Evolutionary conservation across 495 filamentous ascomycete genomes (phyloP), one percentile per base, ranked within the genome.

Genomic region (Aspergillus diversus): DNA sequence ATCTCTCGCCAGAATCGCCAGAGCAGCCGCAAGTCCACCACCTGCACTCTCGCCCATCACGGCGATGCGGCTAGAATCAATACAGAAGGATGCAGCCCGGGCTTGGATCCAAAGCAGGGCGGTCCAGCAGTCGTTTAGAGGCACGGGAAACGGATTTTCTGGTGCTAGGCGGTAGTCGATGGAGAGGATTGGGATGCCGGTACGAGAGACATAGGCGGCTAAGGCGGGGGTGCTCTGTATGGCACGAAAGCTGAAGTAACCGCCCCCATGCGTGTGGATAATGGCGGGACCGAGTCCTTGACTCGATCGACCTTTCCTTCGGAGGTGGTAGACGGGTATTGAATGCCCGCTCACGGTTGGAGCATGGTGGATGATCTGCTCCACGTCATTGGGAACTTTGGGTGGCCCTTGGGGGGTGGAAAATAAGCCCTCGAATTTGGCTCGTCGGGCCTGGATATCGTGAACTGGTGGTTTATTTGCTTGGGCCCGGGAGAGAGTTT

Each of bases 1-100:
- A 7, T 57, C 54, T 5, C 54, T 6, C 8, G 54, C 54, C 32
- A 57, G 13, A 5, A 57, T 5, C n/a, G 34, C 34, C 21, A 43
- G 33, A 0, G 11, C 27, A 7, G 54, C 35, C 5, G 54, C 34
- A 7, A 57, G 34, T 35, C 33, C 35, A 15, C 33, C 54, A n/a
- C 54, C 54, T 39, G 35, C 54, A 16, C 54, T 57, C 34, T 57
- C 54, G 37, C 54, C 54, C 54, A 57, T 57, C 8, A 43, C 27
- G 33, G 33, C 54, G 33, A 57, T 57, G 1, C 54, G 54, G 32
- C 15, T 39, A 5, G 11, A 12, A 17, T 57, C 54, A 16, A 57
- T 31, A 7, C 33, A 13, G n/a, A 57, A 13, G 5, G 33, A 5
- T 35, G 12, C 33, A 3, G 54, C 54, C 13, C 39, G 32, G 5